Percentiles rank a stretch among this genome's conserved stretches.
These are phyloP conservation scores for Daldinia bambusicola DNA, from an alignment of 495 filamentous ascomycete species.

Conservation along the genomic window DNA sequence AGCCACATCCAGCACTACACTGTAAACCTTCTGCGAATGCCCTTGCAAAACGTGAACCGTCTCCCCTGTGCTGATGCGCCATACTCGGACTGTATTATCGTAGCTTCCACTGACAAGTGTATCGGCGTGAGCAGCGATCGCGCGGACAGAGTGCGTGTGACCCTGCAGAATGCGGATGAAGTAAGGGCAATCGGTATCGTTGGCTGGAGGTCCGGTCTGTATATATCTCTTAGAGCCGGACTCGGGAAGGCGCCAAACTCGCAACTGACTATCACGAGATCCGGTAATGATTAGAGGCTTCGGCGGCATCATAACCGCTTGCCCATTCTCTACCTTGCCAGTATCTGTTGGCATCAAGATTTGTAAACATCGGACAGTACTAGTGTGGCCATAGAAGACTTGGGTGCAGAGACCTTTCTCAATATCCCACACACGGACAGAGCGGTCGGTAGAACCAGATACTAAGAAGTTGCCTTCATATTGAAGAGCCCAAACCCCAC, in stretches of 20 bases:
- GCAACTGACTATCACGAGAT: constrained; percentile 91
- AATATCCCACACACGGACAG: constrained; percentile 98
- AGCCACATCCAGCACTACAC: constrained; percentile 91
- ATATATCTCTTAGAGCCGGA: constrained; percentile 77
- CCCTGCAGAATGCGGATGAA: constrained; percentile 89
- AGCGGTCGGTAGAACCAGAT: constrained; percentile 94
- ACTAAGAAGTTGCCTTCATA: constrained; percentile 95
- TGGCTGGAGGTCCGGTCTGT: constrained; percentile 76
- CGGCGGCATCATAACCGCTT: constrained; percentile 85
- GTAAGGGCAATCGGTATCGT: constrained; percentile 89
- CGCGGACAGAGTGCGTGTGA: constrained; percentile 94
- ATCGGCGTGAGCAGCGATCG: constrained; percentile 94
- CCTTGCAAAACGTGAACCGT: constrained; percentile 87
- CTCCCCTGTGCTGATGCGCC: constrained; percentile 96
- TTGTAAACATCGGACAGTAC: constrained; percentile 94
- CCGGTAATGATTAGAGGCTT: constrained; percentile 96
- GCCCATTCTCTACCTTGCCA: constrained; percentile 76
- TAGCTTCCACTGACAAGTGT: constrained; percentile 99
- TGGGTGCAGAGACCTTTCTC: constrained; percentile 89
- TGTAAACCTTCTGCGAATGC: constrained; percentile 95
- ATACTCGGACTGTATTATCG: constrained; percentile 94
- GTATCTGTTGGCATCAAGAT: constrained; percentile 89
- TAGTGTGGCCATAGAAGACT: constrained; percentile 96
- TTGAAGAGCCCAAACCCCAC: constrained; percentile 97
- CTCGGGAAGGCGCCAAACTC: constrained; percentile 96